A percentile compares a stretch with the other conserved stretches of the same genome.
Evolutionary conservation across 1,284 basidiomycete species (phyloP).

Genomic region (Tylopilus sp.): DNA sequence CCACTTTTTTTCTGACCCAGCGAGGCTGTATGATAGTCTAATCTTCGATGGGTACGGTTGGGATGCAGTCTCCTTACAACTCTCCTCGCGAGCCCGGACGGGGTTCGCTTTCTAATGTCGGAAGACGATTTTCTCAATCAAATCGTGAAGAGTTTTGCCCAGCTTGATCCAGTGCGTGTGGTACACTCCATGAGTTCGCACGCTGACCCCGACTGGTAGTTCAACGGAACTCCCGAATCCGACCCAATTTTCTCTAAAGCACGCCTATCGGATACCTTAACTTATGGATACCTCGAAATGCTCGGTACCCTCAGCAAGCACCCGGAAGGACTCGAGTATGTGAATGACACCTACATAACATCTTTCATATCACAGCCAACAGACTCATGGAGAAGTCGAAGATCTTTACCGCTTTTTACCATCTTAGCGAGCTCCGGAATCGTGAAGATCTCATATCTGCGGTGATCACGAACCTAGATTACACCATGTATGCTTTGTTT

Average conservation of each 20-base stretch:
- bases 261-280: constrained; percentile 79
- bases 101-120: constrained; percentile 69
- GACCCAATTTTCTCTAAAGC: constrained; percentile 87
- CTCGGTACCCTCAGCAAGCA: constrained; percentile 86
- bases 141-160: constrained; percentile 84
- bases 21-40: constrained; percentile 46
- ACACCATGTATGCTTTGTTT: constrained; percentile 66
- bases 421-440: constrained; percentile 84
- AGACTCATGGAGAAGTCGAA: constrained; percentile 90
- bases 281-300: constrained; percentile 95
- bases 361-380: constrained; percentile 6
- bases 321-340: constrained; percentile 85
- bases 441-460: constrained; percentile 90
- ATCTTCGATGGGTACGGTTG: constrained; percentile 79
- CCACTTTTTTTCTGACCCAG: neutral
- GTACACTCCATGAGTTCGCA: neutral
- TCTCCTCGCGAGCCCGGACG: constrained; percentile 80
- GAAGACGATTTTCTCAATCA: constrained; percentile 90
- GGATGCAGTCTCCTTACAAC: constrained; percentile 83
- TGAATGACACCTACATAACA: constrained; percentile 15
- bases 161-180: constrained; percentile 81
- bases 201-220: constrained; percentile 39
- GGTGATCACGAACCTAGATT: constrained; percentile 91
- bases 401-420: constrained; percentile 94
- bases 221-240: constrained; percentile 60